Evolutionary conservation across 225 moss, liverwort and hornwort genomes (phyloP), one percentile per base, ranked within the genome.

Genomic region (Thuidium tamariscinum): DNA sequence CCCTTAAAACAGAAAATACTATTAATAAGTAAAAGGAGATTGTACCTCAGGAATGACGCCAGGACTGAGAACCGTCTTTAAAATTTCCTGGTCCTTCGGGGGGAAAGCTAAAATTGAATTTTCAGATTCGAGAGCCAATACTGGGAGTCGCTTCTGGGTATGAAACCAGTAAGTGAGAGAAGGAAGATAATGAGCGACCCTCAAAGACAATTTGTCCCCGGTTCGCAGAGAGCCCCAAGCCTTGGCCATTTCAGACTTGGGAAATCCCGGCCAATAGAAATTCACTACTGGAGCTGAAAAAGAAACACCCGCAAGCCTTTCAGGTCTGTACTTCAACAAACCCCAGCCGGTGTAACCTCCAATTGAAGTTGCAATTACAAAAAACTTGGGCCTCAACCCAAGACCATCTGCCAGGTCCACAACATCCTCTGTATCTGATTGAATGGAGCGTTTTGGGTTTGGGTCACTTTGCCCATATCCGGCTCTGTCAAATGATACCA

Each of bases 401-500:
- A 97, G 93, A 61, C 88, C 90, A 89, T 96, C 92, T 79, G 96
- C 97, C 79, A 97, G 93, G 83, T 97, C 93, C 91, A 94, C 93
- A 36, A 97, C 95, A 90, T 97, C 97, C 85, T 92, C 92, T 48
- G 82, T 90, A 73, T 97, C 97, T 32, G 96, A 94, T 89, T 94
- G 93, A 39, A 97, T 87, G 34, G 89, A 92, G 39, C 97, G 95
- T 79, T 86, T 82, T 21, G 95, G 93, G 77, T 94, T 91, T 65
- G 95, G 96, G 54, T 95, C 96, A 88, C 97, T 97, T 90, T 97
- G 96, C 67, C 96, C 97, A 85, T 95, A 97, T 82, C 97, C 97
- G 37, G 97, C 94, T 91, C 97, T 90, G 88, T 97, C 97, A 83
- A 94, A 93, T 54, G 94, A 91, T 79, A 97, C 93, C 85, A 97